These are phyloP conservation scores for Aspergillus carlsbadensis DNA, from an alignment of 495 filamentous ascomycete genomes.

Conservation along the genomic window DNA sequence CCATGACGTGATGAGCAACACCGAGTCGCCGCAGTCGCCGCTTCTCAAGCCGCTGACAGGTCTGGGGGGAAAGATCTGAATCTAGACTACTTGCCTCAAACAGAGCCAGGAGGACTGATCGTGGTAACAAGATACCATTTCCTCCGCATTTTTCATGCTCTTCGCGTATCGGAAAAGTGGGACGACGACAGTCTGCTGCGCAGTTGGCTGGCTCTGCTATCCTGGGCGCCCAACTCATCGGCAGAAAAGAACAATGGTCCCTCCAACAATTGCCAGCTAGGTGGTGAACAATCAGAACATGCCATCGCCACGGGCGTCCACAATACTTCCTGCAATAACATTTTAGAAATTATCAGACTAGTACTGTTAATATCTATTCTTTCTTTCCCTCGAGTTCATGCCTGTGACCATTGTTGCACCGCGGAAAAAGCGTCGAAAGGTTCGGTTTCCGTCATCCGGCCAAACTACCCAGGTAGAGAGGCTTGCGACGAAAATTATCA, in stretches of 20 bases:
- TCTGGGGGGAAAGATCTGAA: no score
- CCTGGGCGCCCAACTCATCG: slow-evolving; percentile 6
- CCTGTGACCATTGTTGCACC: slow-evolving; percentile 28
- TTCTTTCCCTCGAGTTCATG: slow-evolving; percentile 26
- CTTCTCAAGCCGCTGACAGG: no score
- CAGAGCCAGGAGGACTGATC: no score
- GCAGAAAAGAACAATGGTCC: slow-evolving; percentile 21
- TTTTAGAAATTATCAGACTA: background rate
- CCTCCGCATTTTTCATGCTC: background rate
- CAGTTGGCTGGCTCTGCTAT: slow-evolving; percentile 14
- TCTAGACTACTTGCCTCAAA: no score
- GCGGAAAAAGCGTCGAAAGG: slow-evolving; percentile 40
- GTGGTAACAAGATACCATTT: no score
- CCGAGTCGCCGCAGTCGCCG: no score
- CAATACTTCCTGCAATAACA: slow-evolving; percentile 5
- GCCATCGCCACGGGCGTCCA: background rate
- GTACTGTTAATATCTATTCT: slow-evolving; percentile 1
- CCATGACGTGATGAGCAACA: no score
- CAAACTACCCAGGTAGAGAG: slow-evolving; percentile 16
- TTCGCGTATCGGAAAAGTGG: background rate
- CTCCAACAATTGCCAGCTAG: slow-evolving; percentile 1
- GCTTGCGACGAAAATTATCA: slow-evolving; percentile 11
- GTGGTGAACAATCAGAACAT: slow-evolving; percentile 12
- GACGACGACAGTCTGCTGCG: slow-evolving; percentile 7
- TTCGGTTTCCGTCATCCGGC: slow-evolving; percentile 33